Base-by-base conservation (phyloP, 2,329 filamentous ascomycete genomes). In the Rhinocladiella mackenziei region DNA sequence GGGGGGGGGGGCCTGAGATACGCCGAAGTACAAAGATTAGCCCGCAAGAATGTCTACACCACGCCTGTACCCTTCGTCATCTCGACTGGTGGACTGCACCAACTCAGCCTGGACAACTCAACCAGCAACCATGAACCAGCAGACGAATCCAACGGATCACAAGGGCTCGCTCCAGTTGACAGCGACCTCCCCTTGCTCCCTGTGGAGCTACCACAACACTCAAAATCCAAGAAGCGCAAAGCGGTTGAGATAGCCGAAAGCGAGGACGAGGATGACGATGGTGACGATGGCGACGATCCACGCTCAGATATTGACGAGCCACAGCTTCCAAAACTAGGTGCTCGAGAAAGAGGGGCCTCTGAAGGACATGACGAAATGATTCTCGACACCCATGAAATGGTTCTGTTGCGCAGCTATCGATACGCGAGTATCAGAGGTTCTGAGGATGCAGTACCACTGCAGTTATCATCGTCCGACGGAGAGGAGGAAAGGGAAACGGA, bases 1-100 rank as follows among this genome's bases (percentile, higher is more conserved):
- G 34, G 45, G 29, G 34, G 30, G n/a, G 38, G 17, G 17, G 43
- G 38, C 2, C 64, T 77, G 31, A 74, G 78, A 45, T 72, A 85
- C 54, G 78, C 74, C 8, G 81, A 80, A 37, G 66, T 87, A 8
- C 75, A 84, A 58, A 87, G 85, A 62, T 63, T 77, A 26, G 74
- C 78, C 53, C 81, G 82, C 5, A 76, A 71, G 56, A 57, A 58
- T 53, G 43, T 60, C 60, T 25, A 48, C 43, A 40, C 56, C 55
- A 25, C 60, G 25, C 61, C 68, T 31, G 58, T 70, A 11, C 56
- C 64, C 2, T 73, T 72, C 51, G 45, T 58, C 11, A 66, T 73
- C 51, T 56, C 60, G 22, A 53, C 56, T 50, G 68, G 44, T 11
- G 50, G 49, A 10, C 32, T 55, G 8, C 30, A 25, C 15, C 29